Percentiles rank a stretch among this genome's conserved stretches.
Conservation (phyloP, 495 filamentous ascomycete genomes). For the Umbilicaria muhlenbergii region DNA sequence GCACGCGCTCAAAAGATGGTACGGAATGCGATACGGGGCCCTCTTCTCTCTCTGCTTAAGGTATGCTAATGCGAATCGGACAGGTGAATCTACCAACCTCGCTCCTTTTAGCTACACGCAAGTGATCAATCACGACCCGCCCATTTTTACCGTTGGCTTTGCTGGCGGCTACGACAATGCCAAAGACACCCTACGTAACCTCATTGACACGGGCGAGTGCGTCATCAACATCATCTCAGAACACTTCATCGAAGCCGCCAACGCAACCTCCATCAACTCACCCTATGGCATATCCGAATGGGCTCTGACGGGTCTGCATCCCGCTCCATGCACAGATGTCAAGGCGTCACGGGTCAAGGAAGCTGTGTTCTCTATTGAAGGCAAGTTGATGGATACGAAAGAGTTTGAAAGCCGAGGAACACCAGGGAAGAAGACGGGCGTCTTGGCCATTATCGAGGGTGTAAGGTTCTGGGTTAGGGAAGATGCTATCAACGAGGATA, state of each 20-base stretch:
- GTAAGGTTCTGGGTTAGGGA: constrained; percentile 79
- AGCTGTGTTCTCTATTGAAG: constrained; percentile 69
- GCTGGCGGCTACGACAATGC: constrained; percentile 31
- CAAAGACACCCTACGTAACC: constrained; percentile 63
- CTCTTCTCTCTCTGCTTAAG: background rate
- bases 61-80: constrained; percentile 5
- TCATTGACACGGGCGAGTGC: constrained; percentile 55
- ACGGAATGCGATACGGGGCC: constrained; percentile 3
- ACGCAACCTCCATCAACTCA: constrained; percentile 59
- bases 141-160: constrained; percentile 69
- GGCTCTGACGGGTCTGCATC: constrained; percentile 60
- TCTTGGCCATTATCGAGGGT: constrained; percentile 69
- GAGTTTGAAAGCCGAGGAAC: constrained; percentile 58
- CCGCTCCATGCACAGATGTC: constrained; percentile 47
- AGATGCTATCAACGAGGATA: constrained; percentile 69
- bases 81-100: constrained; percentile 47
- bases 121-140: constrained; percentile 71
- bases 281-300: constrained; percentile 73
- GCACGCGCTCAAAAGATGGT: constrained; percentile 43
- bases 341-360: constrained; percentile 62
- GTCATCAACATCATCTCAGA: constrained; percentile 81
- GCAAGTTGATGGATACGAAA: constrained; percentile 51
- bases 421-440: constrained; percentile 57
- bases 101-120: constrained; percentile 75
- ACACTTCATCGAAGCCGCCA: constrained; percentile 77